A percentile compares a stretch with the other conserved stretches of the same genome.
phyloP scores from a whole-genome alignment of 2,329 filamentous ascomycete genomes.

The Ceratocystis huliohia region DNA sequence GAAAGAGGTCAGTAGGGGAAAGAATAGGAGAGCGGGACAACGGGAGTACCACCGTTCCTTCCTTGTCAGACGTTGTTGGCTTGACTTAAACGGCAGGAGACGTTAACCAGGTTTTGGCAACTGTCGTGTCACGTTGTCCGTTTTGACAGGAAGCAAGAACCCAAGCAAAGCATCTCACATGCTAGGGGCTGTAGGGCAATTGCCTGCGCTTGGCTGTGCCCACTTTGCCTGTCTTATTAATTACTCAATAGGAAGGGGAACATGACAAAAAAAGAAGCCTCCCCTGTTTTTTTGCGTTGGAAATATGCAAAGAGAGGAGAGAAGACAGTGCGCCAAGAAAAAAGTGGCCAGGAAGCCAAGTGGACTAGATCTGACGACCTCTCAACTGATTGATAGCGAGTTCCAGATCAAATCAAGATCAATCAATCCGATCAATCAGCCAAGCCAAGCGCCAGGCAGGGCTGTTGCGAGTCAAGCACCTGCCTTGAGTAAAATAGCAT shows the following conservation, averaged over 20 bases:
- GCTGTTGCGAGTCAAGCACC: neutral
- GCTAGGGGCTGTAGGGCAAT: neutral
- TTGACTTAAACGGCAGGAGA: neutral
- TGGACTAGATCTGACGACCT: neutral
- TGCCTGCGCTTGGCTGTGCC: neutral
- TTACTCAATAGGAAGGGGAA: no score
- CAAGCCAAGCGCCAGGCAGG: neutral
- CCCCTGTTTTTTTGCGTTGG: neutral
- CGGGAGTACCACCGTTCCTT: neutral
- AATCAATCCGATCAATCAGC: neutral
- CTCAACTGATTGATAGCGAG: slow-evolving; percentile 13
- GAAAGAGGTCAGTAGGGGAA: neutral
- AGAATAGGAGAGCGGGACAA: neutral
- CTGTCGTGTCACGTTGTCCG: neutral
- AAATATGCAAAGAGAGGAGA: neutral
- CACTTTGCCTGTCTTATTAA: neutral
- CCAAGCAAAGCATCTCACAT: neutral
- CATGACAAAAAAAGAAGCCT: neutral
- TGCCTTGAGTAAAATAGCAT: neutral
- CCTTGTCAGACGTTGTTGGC: neutral
- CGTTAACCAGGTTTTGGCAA: neutral
- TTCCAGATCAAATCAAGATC: neutral
- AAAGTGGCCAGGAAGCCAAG: neutral
- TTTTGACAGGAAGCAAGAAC: neutral
- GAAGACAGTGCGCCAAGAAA: slow-evolving; percentile 3